Conservation (phyloP, 768 basidiomycete genomes). For the Tylopilus sp. region DNA sequence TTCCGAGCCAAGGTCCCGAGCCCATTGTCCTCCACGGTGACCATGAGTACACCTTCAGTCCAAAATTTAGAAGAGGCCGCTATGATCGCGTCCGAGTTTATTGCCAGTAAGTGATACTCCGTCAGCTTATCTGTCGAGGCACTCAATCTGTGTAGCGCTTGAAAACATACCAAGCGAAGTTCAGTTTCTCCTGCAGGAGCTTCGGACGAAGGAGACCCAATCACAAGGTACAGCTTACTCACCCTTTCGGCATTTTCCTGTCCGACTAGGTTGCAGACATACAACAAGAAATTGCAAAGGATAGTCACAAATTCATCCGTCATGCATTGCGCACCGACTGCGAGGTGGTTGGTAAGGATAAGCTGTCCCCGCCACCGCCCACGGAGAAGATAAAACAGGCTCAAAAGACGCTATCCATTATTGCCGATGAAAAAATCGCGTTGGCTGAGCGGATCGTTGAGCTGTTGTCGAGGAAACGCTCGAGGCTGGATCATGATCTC, state of each 20-base stretch:
- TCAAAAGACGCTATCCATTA: conserved; percentile 27
- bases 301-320: conserved; percentile 42
- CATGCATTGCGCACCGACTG: conserved; percentile 36
- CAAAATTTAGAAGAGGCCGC: conserved; percentile 48
- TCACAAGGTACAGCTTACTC: conserved; percentile 35
- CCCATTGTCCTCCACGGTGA: conserved; percentile 1
- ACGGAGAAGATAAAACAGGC: conserved; percentile 29
- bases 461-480: conserved; percentile 43
- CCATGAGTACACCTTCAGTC: conserved; percentile 32
- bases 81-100: conserved; percentile 45
- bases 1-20: conserved; percentile 3
- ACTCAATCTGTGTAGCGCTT: conserved; percentile 32
- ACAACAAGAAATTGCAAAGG: conserved; percentile 42
- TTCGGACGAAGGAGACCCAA: conserved; percentile 41
- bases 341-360: conserved; percentile 28
- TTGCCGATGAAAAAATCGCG: conserved; percentile 42
- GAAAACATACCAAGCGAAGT: conserved; percentile 51
- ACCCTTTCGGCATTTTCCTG: neutral
- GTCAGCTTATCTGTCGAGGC: neutral
- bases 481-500: conserved; percentile 47
- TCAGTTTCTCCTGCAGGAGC: conserved; percentile 46
- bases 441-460: conserved; percentile 43
- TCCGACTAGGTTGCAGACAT: conserved; percentile 31
- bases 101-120: conserved; percentile 38
- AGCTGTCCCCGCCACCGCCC: conserved; percentile 28